phyloP scores from a whole-genome alignment of 2,329 filamentous ascomycete genomes.

The Aureobasidium sp. region DNA sequence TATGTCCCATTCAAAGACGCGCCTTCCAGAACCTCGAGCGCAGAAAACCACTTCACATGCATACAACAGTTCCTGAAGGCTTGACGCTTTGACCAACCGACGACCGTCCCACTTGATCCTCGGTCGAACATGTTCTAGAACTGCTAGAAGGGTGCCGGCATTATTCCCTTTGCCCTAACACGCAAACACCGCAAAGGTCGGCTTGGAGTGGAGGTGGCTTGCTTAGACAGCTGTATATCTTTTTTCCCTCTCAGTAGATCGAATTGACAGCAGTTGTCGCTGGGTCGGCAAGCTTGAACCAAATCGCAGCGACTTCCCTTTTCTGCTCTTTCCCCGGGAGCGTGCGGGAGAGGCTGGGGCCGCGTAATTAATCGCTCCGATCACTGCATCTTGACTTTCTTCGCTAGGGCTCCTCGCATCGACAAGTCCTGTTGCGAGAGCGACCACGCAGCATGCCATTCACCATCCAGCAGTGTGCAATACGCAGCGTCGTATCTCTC shows the following conservation, averaged over 20 bases:
- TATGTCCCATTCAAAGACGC: background rate
- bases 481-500: constrained; percentile 60
- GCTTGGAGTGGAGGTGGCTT: background rate
- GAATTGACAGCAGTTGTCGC: background rate
- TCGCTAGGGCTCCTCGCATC: background rate
- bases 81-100: background rate
- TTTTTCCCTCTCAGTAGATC: background rate
- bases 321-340: background rate
- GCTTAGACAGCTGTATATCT: background rate
- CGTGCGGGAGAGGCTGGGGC: background rate
- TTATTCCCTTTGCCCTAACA: background rate
- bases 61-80: background rate
- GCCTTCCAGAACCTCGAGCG: background rate
- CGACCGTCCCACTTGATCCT: background rate
- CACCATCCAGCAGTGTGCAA: constrained; percentile 45
- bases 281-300: background rate
- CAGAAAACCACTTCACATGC: background rate
- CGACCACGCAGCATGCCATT: constrained; percentile 1
- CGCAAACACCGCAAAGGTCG: background rate
- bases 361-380: background rate
- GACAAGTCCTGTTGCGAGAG: background rate
- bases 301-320: background rate
- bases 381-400: background rate
- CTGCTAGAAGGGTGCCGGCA: background rate
- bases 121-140: background rate